Conservation (phyloP, 1,284 basidiomycete species). For the Ceratobasidium sp. region DNA sequence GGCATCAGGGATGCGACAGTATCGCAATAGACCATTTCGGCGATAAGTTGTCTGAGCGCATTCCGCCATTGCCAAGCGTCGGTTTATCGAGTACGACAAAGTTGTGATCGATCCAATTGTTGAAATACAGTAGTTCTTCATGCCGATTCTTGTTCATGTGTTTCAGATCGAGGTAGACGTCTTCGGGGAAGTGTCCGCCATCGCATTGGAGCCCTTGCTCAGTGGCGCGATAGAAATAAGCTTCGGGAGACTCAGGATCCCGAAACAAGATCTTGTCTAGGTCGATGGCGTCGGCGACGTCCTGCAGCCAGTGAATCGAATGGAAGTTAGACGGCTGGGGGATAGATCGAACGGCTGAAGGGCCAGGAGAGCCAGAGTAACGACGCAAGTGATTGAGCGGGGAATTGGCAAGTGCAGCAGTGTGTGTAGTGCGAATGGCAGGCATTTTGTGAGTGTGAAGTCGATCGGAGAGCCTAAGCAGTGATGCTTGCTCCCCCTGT, state of each 20-base stretch:
- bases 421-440: no score
- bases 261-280: not conserved
- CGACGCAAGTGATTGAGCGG: no score
- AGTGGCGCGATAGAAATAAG: not conserved
- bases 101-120: conserved; percentile 5
- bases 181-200: not conserved
- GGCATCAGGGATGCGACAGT: no score
- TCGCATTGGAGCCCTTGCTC: not conserved
- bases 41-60: not conserved
- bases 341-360: no score
- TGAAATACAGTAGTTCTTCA: not conserved
- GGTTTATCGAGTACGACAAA: not conserved
- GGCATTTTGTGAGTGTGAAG: no score
- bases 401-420: no score
- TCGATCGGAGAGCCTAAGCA: no score
- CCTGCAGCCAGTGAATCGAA: not conserved
- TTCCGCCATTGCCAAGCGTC: not conserved
- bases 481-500: no score
- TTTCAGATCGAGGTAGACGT: not conserved
- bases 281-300: not conserved
- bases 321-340: no score
- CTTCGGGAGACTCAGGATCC: not conserved
- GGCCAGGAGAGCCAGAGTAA: no score
- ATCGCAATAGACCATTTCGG: not conserved
- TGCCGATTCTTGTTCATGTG: conserved; percentile 1